Conservation (phyloP, 768 basidiomycete species). For the Neoboletus magnificus region DNA sequence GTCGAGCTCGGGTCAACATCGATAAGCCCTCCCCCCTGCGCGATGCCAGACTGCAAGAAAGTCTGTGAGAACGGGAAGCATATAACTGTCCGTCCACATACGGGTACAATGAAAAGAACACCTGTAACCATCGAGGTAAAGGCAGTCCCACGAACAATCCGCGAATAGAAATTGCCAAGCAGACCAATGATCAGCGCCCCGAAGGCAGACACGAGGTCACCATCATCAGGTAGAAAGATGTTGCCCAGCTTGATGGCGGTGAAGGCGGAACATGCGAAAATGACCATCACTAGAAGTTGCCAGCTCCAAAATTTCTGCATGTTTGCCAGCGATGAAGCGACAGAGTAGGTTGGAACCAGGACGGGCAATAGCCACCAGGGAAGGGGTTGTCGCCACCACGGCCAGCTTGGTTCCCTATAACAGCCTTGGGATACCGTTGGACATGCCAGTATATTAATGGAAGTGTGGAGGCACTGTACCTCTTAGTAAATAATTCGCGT, state of each 20-base stretch:
- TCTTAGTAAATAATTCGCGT: constrained; percentile 30
- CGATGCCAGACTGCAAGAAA: constrained; percentile 61
- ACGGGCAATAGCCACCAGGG: constrained; percentile 81
- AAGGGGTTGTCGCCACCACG: constrained; percentile 73
- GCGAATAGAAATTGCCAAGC: constrained; percentile 81
- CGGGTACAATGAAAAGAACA: constrained; percentile 88
- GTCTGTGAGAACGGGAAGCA: constrained; percentile 14
- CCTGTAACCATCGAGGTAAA: constrained; percentile 92
- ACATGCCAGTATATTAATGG: constrained; percentile 21
- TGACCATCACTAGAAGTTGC: constrained; percentile 75
- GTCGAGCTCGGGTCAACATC: constrained; percentile 49
- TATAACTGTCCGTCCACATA: constrained; percentile 37
- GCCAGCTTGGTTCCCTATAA: constrained; percentile 67
- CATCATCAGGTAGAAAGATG: constrained; percentile 57
- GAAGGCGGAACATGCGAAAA: constrained; percentile 77
- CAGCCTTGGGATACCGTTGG: constrained; percentile 54
- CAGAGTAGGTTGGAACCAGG: constrained; percentile 75
- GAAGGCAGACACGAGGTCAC: constrained; percentile 73
- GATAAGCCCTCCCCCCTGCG: constrained; percentile 68
- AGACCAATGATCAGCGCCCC: constrained; percentile 77
- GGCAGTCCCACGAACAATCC: constrained; percentile 72
- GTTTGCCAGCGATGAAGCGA: constrained; percentile 71
- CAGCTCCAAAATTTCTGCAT: constrained; percentile 67
- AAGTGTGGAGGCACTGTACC: constrained; percentile 11
- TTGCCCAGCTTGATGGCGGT: constrained; percentile 65